phyloP scores from a whole-genome alignment of 192 early-diverging fungal genomes.

The Backusella psychrophila region DNA sequence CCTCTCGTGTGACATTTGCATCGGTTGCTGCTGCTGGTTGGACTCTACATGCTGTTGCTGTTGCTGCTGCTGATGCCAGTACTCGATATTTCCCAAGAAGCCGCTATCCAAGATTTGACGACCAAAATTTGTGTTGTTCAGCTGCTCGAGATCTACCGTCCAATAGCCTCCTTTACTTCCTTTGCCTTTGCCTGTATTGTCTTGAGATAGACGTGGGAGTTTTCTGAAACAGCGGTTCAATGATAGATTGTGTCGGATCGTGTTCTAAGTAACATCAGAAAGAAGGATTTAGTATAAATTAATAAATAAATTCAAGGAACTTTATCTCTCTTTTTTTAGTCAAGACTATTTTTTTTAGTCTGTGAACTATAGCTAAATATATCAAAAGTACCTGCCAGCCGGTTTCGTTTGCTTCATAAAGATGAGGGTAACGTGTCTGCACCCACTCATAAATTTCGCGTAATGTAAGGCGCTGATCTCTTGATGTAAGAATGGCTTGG shows the following conservation, averaged over 20 bases:
- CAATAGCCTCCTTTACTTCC: constrained; percentile 66
- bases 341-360: background rate
- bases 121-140: constrained; percentile 29
- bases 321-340: too few species aligned
- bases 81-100: constrained; percentile 22
- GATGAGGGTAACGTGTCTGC: constrained; percentile 67
- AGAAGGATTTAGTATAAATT: constrained; percentile 28
- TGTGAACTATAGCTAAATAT: background rate
- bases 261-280: constrained; percentile 57
- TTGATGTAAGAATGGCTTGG: constrained; percentile 70
- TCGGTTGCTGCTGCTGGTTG: background rate
- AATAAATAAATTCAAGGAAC: background rate
- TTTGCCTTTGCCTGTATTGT: constrained; percentile 48
- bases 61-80: constrained; percentile 24
- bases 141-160: constrained; percentile 44
- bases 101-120: constrained; percentile 30
- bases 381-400: constrained; percentile 74
- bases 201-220: constrained; percentile 55
- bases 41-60: background rate
- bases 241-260: constrained; percentile 89
- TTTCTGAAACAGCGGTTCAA: constrained; percentile 80
- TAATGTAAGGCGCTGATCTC: constrained; percentile 64
- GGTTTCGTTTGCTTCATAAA: constrained; percentile 61
- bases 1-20: background rate
- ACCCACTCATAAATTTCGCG: constrained; percentile 88